Percentiles rank a stretch among this genome's conserved stretches.
These are phyloP conservation scores for Oryza rufipogon DNA, from an alignment of 176 grass and related monocot genomes.

Conservation along the genomic window DNA sequence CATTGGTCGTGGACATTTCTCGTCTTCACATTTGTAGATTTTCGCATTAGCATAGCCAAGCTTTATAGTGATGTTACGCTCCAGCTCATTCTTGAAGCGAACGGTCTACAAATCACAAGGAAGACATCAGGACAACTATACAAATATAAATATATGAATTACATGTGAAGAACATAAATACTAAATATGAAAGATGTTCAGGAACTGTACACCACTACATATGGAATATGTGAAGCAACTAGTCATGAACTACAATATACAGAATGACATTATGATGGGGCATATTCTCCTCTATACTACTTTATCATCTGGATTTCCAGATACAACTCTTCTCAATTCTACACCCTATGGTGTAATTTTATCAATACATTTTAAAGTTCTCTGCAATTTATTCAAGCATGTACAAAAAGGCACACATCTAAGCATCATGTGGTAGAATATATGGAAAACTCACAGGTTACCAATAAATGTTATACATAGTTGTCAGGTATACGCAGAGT, in stretches of 20 bases:
- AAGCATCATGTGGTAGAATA: conserved; percentile 1
- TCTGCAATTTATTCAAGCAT: not conserved
- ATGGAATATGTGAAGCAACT: not conserved
- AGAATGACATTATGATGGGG: not conserved
- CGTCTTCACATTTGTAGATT: conserved; percentile 93
- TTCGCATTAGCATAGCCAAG: conserved; percentile 98
- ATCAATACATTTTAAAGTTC: not conserved
- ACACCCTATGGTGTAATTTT: not conserved
- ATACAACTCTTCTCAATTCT: not conserved
- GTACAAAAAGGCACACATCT: not conserved
- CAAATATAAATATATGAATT: conserved; percentile 8
- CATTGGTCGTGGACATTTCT: conserved; percentile 82
- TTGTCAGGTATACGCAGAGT: not conserved
- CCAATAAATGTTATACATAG: not conserved
- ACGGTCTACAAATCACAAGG: conserved; percentile 67
- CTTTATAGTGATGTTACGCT: conserved; percentile 98
- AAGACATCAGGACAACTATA: not conserved
- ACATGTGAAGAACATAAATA: not conserved
- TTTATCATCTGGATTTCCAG: not conserved
- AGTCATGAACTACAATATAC: not conserved
- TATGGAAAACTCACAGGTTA: conserved; percentile 10
- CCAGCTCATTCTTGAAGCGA: conserved; percentile 96
- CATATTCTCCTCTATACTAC: not conserved
- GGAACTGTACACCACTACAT: not conserved
- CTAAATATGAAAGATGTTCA: not conserved